Percentiles rank a stretch among this genome's conserved stretches.
Evolutionary conservation across 306 rosid species (phyloP).

Genomic region (Cicer chorassanicum): DNA sequence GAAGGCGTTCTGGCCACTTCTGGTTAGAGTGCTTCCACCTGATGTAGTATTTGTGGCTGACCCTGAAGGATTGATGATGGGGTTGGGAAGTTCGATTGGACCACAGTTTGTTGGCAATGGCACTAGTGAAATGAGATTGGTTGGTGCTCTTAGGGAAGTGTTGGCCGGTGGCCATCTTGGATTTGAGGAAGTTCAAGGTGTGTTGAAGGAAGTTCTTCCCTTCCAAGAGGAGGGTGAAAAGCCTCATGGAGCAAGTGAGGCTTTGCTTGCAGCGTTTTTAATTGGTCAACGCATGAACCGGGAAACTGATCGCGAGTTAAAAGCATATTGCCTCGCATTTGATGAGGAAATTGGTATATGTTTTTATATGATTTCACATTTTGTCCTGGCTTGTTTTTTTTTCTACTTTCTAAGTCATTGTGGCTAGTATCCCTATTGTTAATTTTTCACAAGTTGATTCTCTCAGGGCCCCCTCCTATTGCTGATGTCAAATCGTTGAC

Average conservation of each 20-base stretch:
- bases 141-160: conserved; percentile 92
- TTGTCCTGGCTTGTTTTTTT: conserved; percentile 13
- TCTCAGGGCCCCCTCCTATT: conserved; percentile 77
- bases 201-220: conserved; percentile 81
- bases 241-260: conserved; percentile 67
- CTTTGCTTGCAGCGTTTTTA: conserved; percentile 88
- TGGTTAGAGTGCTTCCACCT: conserved; percentile 77
- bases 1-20: conserved; percentile 82
- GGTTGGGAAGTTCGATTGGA: conserved; percentile 78
- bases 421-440: conserved; percentile 11
- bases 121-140: conserved; percentile 85
- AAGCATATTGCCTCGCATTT: conserved; percentile 95
- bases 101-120: conserved; percentile 76
- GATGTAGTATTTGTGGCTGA: conserved; percentile 87
- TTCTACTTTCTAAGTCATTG: conserved; percentile 29
- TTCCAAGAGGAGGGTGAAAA: conserved; percentile 49
- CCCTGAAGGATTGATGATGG: conserved; percentile 90
- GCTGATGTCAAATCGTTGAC: conserved; percentile 92
- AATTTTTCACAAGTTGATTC: conserved; percentile 44
- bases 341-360: conserved; percentile 83
- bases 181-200: conserved; percentile 93
- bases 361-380: conserved; percentile 43
- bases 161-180: conserved; percentile 97
- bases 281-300: conserved; percentile 99
- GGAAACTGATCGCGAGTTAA: conserved; percentile 89